Evolutionary conservation across 2,329 filamentous ascomycete species (phyloP).

Genomic region (Fusarium siculi): DNA sequence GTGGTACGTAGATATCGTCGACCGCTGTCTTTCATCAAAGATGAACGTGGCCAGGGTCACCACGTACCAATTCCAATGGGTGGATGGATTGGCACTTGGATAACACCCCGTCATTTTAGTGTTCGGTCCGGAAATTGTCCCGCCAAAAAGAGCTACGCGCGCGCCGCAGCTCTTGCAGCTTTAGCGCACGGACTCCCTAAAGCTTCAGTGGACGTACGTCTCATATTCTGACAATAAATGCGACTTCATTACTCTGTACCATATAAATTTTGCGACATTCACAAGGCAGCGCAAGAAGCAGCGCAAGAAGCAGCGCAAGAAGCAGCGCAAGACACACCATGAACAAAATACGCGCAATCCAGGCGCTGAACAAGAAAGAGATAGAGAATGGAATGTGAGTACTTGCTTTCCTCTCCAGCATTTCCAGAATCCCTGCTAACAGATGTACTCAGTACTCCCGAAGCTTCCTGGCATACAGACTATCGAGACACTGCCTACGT

Average conservation of each 20-base stretch:
- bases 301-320: not conserved
- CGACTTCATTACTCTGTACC: slow-evolving; percentile 13
- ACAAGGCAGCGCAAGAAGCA: not conserved
- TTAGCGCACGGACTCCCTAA: slow-evolving; percentile 26
- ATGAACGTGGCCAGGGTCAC: slow-evolving; percentile 39
- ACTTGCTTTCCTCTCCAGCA: not conserved
- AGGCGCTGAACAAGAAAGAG: slow-evolving; percentile 92
- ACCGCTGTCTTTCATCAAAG: slow-evolving; percentile 41
- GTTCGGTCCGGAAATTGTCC: slow-evolving; percentile 52
- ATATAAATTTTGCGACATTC: not conserved
- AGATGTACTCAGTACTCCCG: slow-evolving; percentile 69
- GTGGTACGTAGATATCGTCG: slow-evolving; percentile 34
- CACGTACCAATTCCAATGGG: slow-evolving; percentile 26
- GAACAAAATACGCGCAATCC: slow-evolving; percentile 94
- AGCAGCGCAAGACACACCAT: slow-evolving; percentile 60
- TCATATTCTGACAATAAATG: slow-evolving; percentile 25
- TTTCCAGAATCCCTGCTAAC: not conserved
- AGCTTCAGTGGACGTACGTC: slow-evolving; percentile 27
- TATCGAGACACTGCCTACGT: slow-evolving; percentile 97
- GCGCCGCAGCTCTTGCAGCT: slow-evolving; percentile 25
- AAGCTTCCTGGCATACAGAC: slow-evolving; percentile 96
- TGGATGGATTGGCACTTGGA: slow-evolving; percentile 15
- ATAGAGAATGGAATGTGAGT: slow-evolving; percentile 86
- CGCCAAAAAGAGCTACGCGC: slow-evolving; percentile 34
- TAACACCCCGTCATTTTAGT: slow-evolving; percentile 31